Percentiles rank a stretch among this genome's conserved stretches.
These are phyloP conservation scores for Starmerella cellae DNA, from an alignment of 805 yeast genomes.

Conservation along the genomic window DNA sequence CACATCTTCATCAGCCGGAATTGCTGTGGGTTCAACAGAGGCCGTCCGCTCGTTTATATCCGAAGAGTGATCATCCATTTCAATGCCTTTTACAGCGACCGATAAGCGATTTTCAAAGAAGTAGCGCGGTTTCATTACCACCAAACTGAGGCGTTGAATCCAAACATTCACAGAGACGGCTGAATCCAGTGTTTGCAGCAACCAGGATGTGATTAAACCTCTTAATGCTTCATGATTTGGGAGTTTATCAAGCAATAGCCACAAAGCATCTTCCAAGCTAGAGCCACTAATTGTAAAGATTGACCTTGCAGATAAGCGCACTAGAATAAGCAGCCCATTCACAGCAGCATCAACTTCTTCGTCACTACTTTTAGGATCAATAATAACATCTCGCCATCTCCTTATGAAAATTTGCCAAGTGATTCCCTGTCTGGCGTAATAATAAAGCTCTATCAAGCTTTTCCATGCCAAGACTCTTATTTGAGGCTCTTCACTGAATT, in stretches of 20 bases:
- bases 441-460: constrained; percentile 19
- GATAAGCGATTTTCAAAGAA: neutral
- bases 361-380: constrained; percentile 1
- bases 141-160: constrained; percentile 41
- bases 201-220: constrained; percentile 45
- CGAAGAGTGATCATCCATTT: neutral
- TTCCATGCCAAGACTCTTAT: constrained; percentile 21
- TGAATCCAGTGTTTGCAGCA: constrained; percentile 34
- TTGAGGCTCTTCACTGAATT: constrained; percentile 12
- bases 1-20: constrained; percentile 36
- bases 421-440: constrained; percentile 18
- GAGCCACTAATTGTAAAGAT: constrained; percentile 31
- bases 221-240: constrained; percentile 35
- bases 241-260: constrained; percentile 43
- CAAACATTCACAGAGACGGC: constrained; percentile 28
- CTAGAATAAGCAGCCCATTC: constrained; percentile 44
- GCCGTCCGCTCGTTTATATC: neutral
- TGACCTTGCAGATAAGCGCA: constrained; percentile 40
- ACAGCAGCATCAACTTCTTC: constrained; percentile 31
- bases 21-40: constrained; percentile 23
- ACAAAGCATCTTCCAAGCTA: constrained; percentile 40
- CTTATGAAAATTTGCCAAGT: constrained; percentile 15
- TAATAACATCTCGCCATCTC: constrained; percentile 15
- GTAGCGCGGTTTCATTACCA: constrained; percentile 26
- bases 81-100: neutral